Base-by-base conservation (phyloP, 2,329 filamentous ascomycete species). In the Gremmenia infestans region DNA sequence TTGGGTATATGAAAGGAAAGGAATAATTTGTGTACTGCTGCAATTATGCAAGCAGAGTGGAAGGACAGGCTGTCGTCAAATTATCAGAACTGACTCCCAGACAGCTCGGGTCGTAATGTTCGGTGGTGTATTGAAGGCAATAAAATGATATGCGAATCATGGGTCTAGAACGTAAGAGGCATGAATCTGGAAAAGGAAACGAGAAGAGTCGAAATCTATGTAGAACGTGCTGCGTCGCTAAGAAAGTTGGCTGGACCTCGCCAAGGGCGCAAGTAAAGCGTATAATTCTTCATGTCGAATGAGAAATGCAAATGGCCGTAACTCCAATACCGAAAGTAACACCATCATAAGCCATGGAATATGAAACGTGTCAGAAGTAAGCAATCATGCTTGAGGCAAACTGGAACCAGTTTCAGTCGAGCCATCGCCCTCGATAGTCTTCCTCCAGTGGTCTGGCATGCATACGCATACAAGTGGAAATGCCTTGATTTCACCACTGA, bases 401-500 rank as follows among this genome's bases (percentile, higher is more conserved):
- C 70, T 78, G 12, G 82, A 85, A 53, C 78, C 80, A 9, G 81
- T 79, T 67, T 87, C 85, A 4, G 84, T 86, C 28, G 85, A 87
- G 35, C 81, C 81, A 67, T 97, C 92, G 57, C 91, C 91, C 62
- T 97, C 93, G 65, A 97, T 96, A 2, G 93, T 97, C 75, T 94
- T 96, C 68, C 87, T 85, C 93, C 93, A 99, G 72, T 97, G 92
- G 68, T 96, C 89, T 25, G 93, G 94, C 35, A 96, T 77, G 72
- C 94, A 97, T 43, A 97, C 91, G 69, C 93, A 99, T 50, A 99
- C 93, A 60, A 99, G 80, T 46, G 94, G 94, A 79, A 97, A 97
- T 35, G 94, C 94, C 73, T 97, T 97, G 76, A 97, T 94, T 71
- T 97, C 93, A 57, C 90, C 90, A 50, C 61, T 69, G 11, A 79